Evolutionary conservation across 2,329 filamentous ascomycete genomes (phyloP).

Genomic region (Leptosphaerulina australis): DNA sequence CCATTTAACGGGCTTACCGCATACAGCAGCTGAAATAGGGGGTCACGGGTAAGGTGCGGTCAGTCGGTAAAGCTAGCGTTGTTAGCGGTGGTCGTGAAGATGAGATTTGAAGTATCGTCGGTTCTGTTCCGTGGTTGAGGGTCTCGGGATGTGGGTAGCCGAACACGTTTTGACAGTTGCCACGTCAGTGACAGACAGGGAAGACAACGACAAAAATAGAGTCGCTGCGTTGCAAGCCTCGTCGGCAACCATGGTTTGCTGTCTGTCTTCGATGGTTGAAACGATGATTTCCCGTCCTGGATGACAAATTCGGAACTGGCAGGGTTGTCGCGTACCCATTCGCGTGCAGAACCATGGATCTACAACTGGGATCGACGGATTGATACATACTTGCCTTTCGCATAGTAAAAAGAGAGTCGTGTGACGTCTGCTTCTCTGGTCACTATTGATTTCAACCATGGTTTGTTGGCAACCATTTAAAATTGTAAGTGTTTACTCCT

Average conservation of each 20-base stretch:
- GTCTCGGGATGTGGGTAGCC: neutral
- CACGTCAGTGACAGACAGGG: neutral
- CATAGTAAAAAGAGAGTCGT: neutral
- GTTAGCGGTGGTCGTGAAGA: neutral
- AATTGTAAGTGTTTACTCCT: no score
- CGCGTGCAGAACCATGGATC: slow-evolving; percentile 6
- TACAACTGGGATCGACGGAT: neutral
- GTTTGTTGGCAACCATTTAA: no score
- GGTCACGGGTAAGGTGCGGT: neutral
- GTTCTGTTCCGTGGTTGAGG: slow-evolving; percentile 5
- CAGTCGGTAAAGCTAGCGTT: neutral
- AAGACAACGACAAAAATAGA: neutral
- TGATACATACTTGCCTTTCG: neutral
- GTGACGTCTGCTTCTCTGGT: neutral
- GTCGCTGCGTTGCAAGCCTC: no score
- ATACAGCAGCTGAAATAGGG: neutral
- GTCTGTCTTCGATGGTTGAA: neutral
- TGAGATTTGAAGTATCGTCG: neutral
- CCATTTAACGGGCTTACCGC: neutral
- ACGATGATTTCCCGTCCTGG: slow-evolving; percentile 1
- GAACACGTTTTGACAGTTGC: neutral
- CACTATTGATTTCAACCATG: neutral
- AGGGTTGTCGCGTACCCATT: neutral
- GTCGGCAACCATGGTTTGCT: neutral
- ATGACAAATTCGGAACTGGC: neutral